A percentile compares a stretch with the other conserved stretches of the same genome.
phyloP scores from a whole-genome alignment of 371 early-diverging fungal species.

The Zychaea mexicana region DNA sequence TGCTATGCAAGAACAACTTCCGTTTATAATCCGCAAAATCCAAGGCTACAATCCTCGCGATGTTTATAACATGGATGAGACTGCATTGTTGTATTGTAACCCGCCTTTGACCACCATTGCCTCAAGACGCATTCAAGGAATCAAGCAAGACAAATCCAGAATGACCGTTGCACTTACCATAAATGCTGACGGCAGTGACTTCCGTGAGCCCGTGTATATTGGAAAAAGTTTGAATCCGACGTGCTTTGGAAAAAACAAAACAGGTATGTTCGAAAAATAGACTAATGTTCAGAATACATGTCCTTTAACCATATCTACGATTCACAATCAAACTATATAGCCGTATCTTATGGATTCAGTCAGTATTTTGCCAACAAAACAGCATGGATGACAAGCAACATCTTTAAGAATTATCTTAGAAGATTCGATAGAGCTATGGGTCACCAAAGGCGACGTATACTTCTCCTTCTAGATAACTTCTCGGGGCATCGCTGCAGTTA shows the following conservation, averaged over 20 bases:
- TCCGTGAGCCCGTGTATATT: background rate
- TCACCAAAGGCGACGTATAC: conserved; percentile 4
- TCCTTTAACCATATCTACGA: background rate
- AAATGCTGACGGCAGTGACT: conserved; percentile 12
- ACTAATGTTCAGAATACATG: background rate
- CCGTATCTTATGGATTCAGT: background rate
- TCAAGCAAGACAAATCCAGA: conserved; percentile 6
- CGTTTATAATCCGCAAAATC: background rate
- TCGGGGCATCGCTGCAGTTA: conserved; percentile 7
- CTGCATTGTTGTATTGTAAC: background rate
- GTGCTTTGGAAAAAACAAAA: conserved; percentile 5
- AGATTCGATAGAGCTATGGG: conserved; percentile 1
- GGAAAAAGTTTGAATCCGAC: background rate
- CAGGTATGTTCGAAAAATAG: background rate
- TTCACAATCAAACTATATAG: background rate
- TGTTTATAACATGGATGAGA: conserved; percentile 12
- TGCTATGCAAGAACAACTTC: background rate
- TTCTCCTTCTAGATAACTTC: conserved; percentile 23
- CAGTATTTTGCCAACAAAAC: conserved; percentile 1
- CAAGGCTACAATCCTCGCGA: background rate
- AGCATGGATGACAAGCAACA: conserved; percentile 11
- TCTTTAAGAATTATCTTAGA: conserved; percentile 3
- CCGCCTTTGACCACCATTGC: conserved; percentile 4
- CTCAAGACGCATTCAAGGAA: background rate
- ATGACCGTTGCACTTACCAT: conserved; percentile 11